Evolutionary conservation across 192 early-diverging fungal species (phyloP).

Genomic region (Backusella westeae): DNA sequence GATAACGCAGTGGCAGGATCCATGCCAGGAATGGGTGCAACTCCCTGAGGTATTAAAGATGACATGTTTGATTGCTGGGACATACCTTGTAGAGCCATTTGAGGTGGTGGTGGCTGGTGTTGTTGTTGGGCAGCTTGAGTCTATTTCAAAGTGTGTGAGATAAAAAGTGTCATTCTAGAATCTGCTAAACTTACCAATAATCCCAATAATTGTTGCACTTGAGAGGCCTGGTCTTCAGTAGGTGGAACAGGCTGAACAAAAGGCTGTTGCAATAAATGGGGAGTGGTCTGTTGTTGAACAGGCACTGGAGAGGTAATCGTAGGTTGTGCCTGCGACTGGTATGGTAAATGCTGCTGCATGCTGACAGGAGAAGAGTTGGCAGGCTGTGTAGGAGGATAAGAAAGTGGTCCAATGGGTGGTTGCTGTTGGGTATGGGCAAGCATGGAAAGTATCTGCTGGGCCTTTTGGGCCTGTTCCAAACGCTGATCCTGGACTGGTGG

Average conservation of each 20-base stretch:
- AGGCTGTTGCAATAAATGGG: slow-evolving; percentile 3
- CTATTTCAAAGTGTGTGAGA: background rate
- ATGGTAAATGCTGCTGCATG: slow-evolving; percentile 2
- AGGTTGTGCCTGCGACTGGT: background rate
- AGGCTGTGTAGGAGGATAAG: background rate
- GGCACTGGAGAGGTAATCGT: background rate
- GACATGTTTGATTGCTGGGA: background rate
- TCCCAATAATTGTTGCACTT: slow-evolving; percentile 26
- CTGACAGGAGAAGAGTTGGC: background rate
- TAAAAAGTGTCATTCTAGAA: background rate
- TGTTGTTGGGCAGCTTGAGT: slow-evolving; percentile 22
- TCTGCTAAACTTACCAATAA: slow-evolving; percentile 8
- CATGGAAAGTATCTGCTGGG: slow-evolving; percentile 28
- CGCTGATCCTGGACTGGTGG: slow-evolving; percentile 1
- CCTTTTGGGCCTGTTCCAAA: slow-evolving; percentile 33
- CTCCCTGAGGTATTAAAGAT: background rate
- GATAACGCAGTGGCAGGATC: slow-evolving; percentile 15
- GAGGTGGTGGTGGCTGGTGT: background rate
- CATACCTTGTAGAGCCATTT: background rate
- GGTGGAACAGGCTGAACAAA: slow-evolving; percentile 16
- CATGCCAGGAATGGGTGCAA: slow-evolving; percentile 14
- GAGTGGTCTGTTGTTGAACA: background rate
- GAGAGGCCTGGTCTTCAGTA: slow-evolving; percentile 17
- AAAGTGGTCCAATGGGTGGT: background rate
- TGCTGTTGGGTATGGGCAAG: slow-evolving; percentile 16